These are phyloP conservation scores for Apiosordaria backusii DNA, from an alignment of 495 filamentous ascomycete genomes.

Conservation along the genomic window DNA sequence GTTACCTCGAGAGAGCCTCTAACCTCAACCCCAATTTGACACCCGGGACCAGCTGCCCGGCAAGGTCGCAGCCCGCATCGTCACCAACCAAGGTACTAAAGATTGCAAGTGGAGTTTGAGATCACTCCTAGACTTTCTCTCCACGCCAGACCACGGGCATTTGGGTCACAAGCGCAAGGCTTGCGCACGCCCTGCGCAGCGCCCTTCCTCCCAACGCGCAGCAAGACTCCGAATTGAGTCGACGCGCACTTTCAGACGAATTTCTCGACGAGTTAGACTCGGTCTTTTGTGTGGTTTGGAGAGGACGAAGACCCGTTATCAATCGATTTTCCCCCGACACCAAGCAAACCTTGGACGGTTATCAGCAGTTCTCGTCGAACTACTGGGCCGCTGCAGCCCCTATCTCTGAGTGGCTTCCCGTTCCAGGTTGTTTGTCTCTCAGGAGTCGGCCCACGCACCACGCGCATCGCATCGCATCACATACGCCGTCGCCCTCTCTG, in stretches of 20 bases:
- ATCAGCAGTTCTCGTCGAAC: not conserved
- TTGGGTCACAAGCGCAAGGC: not conserved
- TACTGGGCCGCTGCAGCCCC: not conserved
- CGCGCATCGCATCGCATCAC: not conserved
- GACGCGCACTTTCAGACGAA: too few species aligned
- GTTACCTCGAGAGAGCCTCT: conserved; percentile 1
- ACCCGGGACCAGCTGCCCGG: not conserved
- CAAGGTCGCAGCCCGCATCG: conserved; percentile 1
- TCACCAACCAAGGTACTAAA: conserved; percentile 7
- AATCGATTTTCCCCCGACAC: not conserved
- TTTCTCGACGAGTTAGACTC: too few species aligned
- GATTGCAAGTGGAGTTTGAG: conserved; percentile 3
- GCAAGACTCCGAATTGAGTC: too few species aligned
- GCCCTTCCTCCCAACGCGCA: not conserved
- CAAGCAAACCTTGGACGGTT: not conserved
- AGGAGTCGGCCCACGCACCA: not conserved
- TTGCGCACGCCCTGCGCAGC: not conserved
- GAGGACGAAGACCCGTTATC: not conserved
- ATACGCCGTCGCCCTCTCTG: not conserved
- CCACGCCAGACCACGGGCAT: conserved; percentile 2
- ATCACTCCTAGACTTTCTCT: not conserved
- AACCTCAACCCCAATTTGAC: not conserved
- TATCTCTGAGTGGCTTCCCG: not conserved
- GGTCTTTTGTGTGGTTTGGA: not conserved
- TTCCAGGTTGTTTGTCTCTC: too few species aligned